phyloP scores from a whole-genome alignment of 2,329 filamentous ascomycete genomes.

The Triangularia setosa region DNA sequence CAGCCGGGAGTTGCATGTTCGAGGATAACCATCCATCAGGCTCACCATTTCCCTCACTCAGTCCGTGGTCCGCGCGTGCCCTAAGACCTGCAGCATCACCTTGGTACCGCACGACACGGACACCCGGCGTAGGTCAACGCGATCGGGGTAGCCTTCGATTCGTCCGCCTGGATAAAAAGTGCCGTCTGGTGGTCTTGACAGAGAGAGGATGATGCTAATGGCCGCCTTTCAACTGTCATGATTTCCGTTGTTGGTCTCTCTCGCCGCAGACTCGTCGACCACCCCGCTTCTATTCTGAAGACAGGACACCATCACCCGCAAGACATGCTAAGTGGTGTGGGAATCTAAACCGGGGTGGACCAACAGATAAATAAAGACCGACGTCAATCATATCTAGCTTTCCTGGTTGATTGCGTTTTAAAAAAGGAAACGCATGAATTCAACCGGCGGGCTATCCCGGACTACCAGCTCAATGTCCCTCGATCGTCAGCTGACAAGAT shows the following conservation, averaged over 20 bases:
- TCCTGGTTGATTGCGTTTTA: conserved; percentile 17
- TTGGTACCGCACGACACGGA: conserved; percentile 14
- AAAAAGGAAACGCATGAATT: conserved; percentile 5
- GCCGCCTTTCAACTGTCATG: conserved; percentile 16
- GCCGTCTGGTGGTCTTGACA: not conserved
- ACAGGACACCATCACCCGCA: conserved; percentile 3
- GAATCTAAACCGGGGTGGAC: conserved; percentile 8
- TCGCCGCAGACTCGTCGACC: not conserved
- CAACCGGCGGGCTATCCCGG: conserved; percentile 12
- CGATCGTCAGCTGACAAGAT: conserved; percentile 1
- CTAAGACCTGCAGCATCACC: conserved; percentile 15
- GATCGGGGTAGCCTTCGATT: conserved; percentile 1
- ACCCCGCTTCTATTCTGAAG: conserved; percentile 9
- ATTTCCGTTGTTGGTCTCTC: conserved; percentile 8
- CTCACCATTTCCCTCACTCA: not conserved
- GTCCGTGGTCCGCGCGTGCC: conserved; percentile 7
- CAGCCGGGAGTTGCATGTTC: conserved; percentile 1
- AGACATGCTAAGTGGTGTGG: not conserved
- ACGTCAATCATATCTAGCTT: not conserved
- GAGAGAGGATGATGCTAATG: not conserved
- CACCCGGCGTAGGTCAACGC: conserved; percentile 9
- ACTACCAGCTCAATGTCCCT: conserved; percentile 1
- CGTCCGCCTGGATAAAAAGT: not conserved
- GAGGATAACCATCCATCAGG: not conserved
- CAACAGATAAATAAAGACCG: conserved; percentile 13